A percentile compares a stretch with the other conserved stretches of the same genome.
phyloP scores from a whole-genome alignment of 2,329 filamentous ascomycete genomes.

The Cyphellophora europaea region DNA sequence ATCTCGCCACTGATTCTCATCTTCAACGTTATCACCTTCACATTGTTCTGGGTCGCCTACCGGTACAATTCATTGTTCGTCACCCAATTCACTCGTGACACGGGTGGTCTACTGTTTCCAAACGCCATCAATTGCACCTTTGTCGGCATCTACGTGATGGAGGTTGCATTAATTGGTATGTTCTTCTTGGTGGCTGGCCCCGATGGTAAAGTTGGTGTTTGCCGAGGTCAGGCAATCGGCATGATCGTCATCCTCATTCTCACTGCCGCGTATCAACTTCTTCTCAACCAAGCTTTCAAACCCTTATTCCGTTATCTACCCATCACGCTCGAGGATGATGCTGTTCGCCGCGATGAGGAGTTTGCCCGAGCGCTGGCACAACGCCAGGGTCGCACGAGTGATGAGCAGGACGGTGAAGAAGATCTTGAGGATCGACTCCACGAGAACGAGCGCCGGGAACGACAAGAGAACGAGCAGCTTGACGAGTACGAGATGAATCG shows the following conservation, averaged over 20 bases:
- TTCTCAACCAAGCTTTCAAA: conserved; percentile 74
- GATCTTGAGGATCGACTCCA: conserved; percentile 38
- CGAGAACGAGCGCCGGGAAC: conserved; percentile 32
- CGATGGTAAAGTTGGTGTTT: conserved; percentile 43
- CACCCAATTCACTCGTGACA: conserved; percentile 79
- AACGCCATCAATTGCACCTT: conserved; percentile 92
- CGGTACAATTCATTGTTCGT: conserved; percentile 97
- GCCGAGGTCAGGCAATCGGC: conserved; percentile 66
- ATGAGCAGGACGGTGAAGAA: conserved; percentile 39
- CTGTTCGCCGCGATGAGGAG: conserved; percentile 78
- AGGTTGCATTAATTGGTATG: conserved; percentile 77
- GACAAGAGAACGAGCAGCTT: conserved; percentile 28
- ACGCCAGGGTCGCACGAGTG: conserved; percentile 54
- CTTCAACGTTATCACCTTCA: conserved; percentile 89
- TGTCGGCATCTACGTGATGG: conserved; percentile 89
- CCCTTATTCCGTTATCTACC: conserved; percentile 84
- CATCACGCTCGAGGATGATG: conserved; percentile 92
- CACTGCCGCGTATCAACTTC: conserved; percentile 67
- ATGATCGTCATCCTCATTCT: conserved; percentile 70
- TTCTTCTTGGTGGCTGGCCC: conserved; percentile 69
- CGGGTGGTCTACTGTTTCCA: conserved; percentile 84
- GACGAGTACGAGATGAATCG: conserved; percentile 40
- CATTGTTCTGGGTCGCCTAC: conserved; percentile 85
- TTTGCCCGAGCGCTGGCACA: conserved; percentile 71
- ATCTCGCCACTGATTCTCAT: conserved; percentile 83